Evolutionary conservation across 305 asterid species (phyloP), one percentile per base, ranked within the genome.

Genomic region (Fraxinus ornus): DNA sequence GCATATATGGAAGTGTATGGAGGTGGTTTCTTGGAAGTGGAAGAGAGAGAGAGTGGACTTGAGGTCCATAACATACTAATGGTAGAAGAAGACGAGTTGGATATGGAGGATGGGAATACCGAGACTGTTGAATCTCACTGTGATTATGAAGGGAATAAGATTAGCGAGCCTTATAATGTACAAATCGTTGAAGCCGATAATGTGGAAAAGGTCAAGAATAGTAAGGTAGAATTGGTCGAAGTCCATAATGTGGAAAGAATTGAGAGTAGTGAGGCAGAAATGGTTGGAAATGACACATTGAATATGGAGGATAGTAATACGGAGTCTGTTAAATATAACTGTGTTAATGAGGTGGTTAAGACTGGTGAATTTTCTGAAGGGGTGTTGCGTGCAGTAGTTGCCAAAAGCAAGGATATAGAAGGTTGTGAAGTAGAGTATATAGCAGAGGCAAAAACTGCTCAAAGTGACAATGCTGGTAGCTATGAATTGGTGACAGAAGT

Each of bases 1-100:
- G 79, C 80, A 49, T 64, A 82, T 39, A 41, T 36, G 70, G 83
- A 81, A 75, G n/a, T 83, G 83, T 64, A 76, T 2, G 84, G 79
- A n/a, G 62, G 68, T 68, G 80, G 87, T 79, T 80, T 86, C 73
- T 66, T 76, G 76, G 80, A 75, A 33, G 35, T 75, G 85, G 87
- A 83, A 76, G 80, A 57, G 78, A 83, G 77, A 37, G 84, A 21
- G 17, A 21, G 78, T 26, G 49, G 78, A 33, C 24, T 26, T 15
- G 89, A 70, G 75, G 8, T 28, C 10, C 80, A 81, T 35, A 88
- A 78, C 76, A 84, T 76, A 0, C 83, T 78, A 60, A n/a, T 72
- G 44, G 79, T 80, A 70, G 86, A 83, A 76, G 82, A 64, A 22
- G 70, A 62, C 24, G 80, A 66, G 76, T 79, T 52, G 19, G 47